Percentiles rank a stretch among this genome's conserved stretches.
phyloP scores from a whole-genome alignment of 768 basidiomycete genomes.

The Dentipellis fragilis region DNA sequence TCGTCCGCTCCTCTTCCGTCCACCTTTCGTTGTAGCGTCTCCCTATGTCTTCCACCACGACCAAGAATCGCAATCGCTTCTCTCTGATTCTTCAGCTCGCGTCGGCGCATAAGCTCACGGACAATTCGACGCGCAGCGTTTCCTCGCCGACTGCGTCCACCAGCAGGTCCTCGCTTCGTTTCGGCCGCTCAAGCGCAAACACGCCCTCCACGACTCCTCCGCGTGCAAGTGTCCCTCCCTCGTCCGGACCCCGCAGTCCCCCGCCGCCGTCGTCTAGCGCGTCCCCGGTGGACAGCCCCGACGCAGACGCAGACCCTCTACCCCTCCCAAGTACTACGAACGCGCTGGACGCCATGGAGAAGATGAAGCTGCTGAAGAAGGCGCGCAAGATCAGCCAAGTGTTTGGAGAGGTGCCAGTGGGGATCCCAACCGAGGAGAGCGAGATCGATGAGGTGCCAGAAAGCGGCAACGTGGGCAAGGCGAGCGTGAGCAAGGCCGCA shows the following conservation, averaged over 20 bases:
- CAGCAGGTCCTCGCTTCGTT: not conserved
- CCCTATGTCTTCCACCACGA: not conserved
- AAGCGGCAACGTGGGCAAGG: not conserved
- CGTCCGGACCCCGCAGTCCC: not conserved
- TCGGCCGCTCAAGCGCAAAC: not conserved
- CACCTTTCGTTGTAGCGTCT: not conserved
- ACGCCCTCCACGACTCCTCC: not conserved
- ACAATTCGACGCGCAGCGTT: not conserved
- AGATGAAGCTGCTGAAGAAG: constrained; percentile 30
- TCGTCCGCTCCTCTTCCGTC: not conserved
- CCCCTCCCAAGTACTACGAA: constrained; percentile 20
- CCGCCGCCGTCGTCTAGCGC: not conserved
- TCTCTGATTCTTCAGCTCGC: constrained; percentile 18
- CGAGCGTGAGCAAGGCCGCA: not conserved
- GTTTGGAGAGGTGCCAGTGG: constrained; percentile 27
- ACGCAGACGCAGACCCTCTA: not conserved
- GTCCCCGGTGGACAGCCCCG: not conserved
- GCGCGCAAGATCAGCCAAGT: constrained; percentile 34
- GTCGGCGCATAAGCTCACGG: constrained; percentile 4
- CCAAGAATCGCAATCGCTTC: constrained; percentile 14
- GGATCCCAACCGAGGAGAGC: constrained; percentile 1
- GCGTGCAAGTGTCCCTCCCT: not conserved
- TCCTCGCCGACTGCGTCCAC: not conserved
- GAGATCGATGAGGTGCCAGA: not conserved
- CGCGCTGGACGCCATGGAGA: constrained; percentile 25